A percentile compares a stretch with the other conserved stretches of the same genome.
Evolutionary conservation across 2,329 filamentous ascomycete genomes (phyloP).

Genomic region (Huntiella omanensis): DNA sequence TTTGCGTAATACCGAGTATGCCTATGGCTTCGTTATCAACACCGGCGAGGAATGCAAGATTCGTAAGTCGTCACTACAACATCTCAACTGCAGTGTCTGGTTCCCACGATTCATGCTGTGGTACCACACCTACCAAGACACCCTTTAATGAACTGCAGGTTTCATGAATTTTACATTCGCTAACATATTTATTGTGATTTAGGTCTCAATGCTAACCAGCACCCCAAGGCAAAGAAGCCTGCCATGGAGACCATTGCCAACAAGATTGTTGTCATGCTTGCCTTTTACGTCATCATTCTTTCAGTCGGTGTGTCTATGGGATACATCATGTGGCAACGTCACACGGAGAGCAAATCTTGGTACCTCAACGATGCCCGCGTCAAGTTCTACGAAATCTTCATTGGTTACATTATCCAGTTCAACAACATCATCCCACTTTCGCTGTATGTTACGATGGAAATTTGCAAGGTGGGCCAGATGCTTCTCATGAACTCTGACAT

Average conservation of each 20-base stretch:
- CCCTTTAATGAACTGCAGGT: neutral
- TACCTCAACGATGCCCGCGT: conserved; percentile 56
- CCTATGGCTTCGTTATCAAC: conserved; percentile 67
- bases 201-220: conserved; percentile 71
- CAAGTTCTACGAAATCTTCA: conserved; percentile 63
- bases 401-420: conserved; percentile 89
- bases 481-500: conserved; percentile 62
- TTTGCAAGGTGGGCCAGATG: conserved; percentile 66
- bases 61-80: conserved; percentile 21
- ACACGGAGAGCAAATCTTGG: conserved; percentile 52
- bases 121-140: no score
- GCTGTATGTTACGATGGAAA: conserved; percentile 76
- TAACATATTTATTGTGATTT: neutral
- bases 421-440: conserved; percentile 89
- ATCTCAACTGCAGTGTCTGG: neutral
- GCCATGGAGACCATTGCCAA: conserved; percentile 60
- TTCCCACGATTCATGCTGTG: neutral
- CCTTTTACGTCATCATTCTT: conserved; percentile 60
- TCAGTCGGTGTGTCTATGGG: conserved; percentile 66
- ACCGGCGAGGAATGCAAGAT: conserved; percentile 84
- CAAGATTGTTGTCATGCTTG: conserved; percentile 62
- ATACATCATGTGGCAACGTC: conserved; percentile 56
- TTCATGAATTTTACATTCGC: neutral
- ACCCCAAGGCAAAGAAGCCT: conserved; percentile 68
- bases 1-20: conserved; percentile 57